phyloP scores from a whole-genome alignment of 2,329 filamentous ascomycete species.

The Colletotrichum cuscutae region DNA sequence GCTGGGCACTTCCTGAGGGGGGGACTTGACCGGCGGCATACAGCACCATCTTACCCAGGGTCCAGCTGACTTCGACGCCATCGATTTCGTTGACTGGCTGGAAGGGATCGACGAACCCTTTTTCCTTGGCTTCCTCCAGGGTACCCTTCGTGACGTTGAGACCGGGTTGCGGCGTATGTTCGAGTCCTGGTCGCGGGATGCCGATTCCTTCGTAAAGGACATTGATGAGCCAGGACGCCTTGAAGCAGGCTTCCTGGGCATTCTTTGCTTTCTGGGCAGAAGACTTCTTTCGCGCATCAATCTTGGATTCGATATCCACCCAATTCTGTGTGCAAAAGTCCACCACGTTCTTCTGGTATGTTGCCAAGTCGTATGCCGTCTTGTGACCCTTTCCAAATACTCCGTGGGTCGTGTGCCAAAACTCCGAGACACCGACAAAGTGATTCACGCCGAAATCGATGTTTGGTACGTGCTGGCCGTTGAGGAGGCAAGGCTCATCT shows the following conservation, averaged over 20 bases:
- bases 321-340: constrained; percentile 89
- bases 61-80: constrained; percentile 95
- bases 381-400: constrained; percentile 84
- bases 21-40: constrained; percentile 92
- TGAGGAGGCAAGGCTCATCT: constrained; percentile 86
- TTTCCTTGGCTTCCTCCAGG: constrained; percentile 74
- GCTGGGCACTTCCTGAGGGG: constrained; percentile 66
- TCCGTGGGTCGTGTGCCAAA: constrained; percentile 98
- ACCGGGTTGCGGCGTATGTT: constrained; percentile 62
- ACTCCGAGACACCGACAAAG: constrained; percentile 97
- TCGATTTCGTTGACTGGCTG: constrained; percentile 93
- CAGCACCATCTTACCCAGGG: constrained; percentile 93
- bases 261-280: constrained; percentile 82
- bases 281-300: constrained; percentile 75
- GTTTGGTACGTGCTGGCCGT: constrained; percentile 90
- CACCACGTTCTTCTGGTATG: constrained; percentile 86
- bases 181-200: constrained; percentile 85
- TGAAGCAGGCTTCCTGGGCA: constrained; percentile 93
- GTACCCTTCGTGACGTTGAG: constrained; percentile 80
- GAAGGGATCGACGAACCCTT: constrained; percentile 85
- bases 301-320: constrained; percentile 75
- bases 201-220: constrained; percentile 96
- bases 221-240: constrained; percentile 97
- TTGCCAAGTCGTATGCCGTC: constrained; percentile 83
- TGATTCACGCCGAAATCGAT: constrained; percentile 98